phyloP scores from a whole-genome alignment of 192 early-diverging fungal species.

The Rhizophagus clarus region DNA sequence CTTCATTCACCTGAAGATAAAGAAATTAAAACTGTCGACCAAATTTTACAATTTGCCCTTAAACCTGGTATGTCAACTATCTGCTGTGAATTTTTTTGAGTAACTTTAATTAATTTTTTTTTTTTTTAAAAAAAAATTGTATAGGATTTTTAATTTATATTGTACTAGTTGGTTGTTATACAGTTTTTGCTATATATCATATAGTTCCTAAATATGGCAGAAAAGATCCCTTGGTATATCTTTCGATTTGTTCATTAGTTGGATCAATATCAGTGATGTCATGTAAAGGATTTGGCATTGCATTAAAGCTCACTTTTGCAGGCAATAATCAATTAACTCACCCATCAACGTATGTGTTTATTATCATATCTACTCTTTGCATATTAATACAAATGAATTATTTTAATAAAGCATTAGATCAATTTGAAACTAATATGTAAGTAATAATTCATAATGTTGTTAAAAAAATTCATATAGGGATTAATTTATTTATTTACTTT shows the following conservation, averaged over 20 bases:
- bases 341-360: slow-evolving; percentile 88
- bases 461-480: not conserved
- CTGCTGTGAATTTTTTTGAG: not conserved
- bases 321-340: slow-evolving; percentile 92
- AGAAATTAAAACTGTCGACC: slow-evolving; percentile 76
- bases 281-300: slow-evolving; percentile 92
- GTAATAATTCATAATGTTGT: slow-evolving; percentile 18
- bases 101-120: not conserved
- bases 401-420: slow-evolving; percentile 94
- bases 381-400: slow-evolving; percentile 98
- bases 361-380: slow-evolving; percentile 72
- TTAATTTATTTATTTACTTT: not conserved
- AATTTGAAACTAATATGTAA: slow-evolving; percentile 88
- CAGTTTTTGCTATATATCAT: slow-evolving; percentile 77
- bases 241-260: slow-evolving; percentile 95
- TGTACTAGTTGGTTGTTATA: slow-evolving; percentile 61
- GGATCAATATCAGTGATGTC: slow-evolving; percentile 93
- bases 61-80: slow-evolving; percentile 59
- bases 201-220: slow-evolving; percentile 83
- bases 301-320: slow-evolving; percentile 88
- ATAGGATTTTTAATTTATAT: slow-evolving; percentile 83
- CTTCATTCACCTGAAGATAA: slow-evolving; percentile 87
- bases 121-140: no score
- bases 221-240: slow-evolving; percentile 80
- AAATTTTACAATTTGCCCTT: slow-evolving; percentile 79